Conservation (phyloP, 2,329 filamentous ascomycete species). For the Chrysoporthe cubensis region DNA sequence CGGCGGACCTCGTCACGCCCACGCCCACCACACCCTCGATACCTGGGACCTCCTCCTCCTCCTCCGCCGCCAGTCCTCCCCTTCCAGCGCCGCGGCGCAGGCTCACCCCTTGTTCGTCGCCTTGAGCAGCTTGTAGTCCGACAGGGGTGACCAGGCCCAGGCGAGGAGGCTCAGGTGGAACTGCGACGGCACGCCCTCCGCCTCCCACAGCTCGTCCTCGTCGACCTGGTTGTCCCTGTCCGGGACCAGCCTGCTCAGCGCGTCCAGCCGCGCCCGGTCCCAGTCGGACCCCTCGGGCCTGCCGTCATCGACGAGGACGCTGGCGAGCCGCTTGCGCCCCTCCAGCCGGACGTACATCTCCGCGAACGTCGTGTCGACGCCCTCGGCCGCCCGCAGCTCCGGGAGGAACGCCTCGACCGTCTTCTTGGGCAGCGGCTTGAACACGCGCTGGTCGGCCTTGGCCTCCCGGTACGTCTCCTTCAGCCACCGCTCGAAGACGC, state of each 20-base stretch:
- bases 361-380: constrained; percentile 25
- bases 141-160: constrained; percentile 27
- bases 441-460: constrained; percentile 24
- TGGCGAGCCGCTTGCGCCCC: constrained; percentile 25
- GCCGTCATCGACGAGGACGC: constrained; percentile 25
- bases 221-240: constrained; percentile 4
- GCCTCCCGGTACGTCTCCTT: constrained; percentile 25
- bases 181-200: constrained; percentile 20
- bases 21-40: too few species aligned
- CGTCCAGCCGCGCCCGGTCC: constrained; percentile 25
- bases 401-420: constrained; percentile 22
- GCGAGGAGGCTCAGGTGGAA: constrained; percentile 26
- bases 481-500: constrained; percentile 25
- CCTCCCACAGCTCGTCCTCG: constrained; percentile 22
- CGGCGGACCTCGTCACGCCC: too few species aligned
- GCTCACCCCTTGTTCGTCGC: constrained; percentile 9
- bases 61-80: neutral
- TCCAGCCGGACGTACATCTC: constrained; percentile 27
- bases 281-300: constrained; percentile 25
- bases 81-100: too few species aligned
- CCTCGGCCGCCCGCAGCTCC: constrained; percentile 17
- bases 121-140: constrained; percentile 29
- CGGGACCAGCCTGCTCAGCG: constrained; percentile 23
- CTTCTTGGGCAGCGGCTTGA: constrained; percentile 28
- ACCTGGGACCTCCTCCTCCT: too few species aligned